Conservation (phyloP, 2,329 filamentous ascomycete genomes). For the Clonostachys sp. region DNA sequence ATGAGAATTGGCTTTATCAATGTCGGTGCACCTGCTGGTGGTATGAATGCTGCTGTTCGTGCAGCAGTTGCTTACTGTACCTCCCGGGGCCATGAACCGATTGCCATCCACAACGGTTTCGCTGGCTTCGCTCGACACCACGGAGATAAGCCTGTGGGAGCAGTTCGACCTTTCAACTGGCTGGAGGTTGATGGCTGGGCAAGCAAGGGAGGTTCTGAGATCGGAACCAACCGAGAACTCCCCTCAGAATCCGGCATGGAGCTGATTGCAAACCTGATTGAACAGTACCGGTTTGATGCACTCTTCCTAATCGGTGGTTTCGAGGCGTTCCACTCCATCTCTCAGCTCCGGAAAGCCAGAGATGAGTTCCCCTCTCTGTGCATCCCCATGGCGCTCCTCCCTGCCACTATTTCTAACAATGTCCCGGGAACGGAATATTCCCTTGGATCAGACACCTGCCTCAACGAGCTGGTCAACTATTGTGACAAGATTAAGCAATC, state of each 20-base stretch:
- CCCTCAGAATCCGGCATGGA: constrained; percentile 82
- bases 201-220: constrained; percentile 94
- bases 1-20: constrained; percentile 96
- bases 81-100: constrained; percentile 83
- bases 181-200: constrained; percentile 94
- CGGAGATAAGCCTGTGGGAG: constrained; percentile 72
- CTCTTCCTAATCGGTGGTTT: constrained; percentile 93
- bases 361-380: constrained; percentile 78
- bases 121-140: constrained; percentile 91
- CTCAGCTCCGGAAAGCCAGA: constrained; percentile 78
- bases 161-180: constrained; percentile 86
- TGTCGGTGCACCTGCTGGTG: constrained; percentile 91
- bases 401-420: constrained; percentile 98
- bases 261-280: constrained; percentile 76
- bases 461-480: constrained; percentile 92
- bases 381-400: constrained; percentile 87
- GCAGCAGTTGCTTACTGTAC: constrained; percentile 91
- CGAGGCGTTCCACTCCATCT: constrained; percentile 90
- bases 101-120: constrained; percentile 96
- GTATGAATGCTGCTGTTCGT: constrained; percentile 95
- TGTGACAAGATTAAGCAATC: constrained; percentile 98
- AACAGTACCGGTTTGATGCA: constrained; percentile 83
- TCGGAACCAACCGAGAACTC: constrained; percentile 93
- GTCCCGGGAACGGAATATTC: constrained; percentile 97
- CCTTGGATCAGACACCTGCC: constrained; percentile 89